Conservation (phyloP, 2,329 filamentous ascomycete genomes). For the Pezicula rhizophila region DNA sequence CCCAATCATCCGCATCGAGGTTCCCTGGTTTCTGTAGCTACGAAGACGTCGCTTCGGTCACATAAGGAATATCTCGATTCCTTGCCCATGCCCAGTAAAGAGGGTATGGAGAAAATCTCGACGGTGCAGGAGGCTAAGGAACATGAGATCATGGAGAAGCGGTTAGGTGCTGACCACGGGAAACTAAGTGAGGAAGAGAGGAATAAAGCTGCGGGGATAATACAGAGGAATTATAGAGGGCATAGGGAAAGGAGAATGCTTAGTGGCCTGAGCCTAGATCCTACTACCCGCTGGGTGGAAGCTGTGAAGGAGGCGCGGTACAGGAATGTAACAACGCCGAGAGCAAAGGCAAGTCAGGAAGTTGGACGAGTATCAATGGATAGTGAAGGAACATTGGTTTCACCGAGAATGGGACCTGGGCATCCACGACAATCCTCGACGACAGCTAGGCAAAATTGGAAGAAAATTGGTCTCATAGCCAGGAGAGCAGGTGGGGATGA, state of each 20-base stretch:
- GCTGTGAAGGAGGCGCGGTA: constrained; percentile 52
- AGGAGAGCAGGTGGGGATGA: constrained; percentile 67
- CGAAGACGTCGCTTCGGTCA: constrained; percentile 9
- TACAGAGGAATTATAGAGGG: constrained; percentile 71
- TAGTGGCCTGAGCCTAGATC: constrained; percentile 53
- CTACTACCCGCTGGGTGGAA: constrained; percentile 29
- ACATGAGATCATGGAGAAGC: constrained; percentile 18
- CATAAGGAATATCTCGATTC: constrained; percentile 27
- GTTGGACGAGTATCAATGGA: constrained; percentile 6
- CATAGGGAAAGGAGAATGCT: constrained; percentile 69
- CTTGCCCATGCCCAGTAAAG: constrained; percentile 16
- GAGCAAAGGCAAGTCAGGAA: constrained; percentile 19
- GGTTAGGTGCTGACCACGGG: constrained; percentile 23
- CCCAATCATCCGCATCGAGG: constrained; percentile 5
- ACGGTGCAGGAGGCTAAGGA: constrained; percentile 38
- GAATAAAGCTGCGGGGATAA: constrained; percentile 46
- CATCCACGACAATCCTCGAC: neutral
- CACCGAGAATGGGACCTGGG: neutral
- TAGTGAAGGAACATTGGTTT: neutral
- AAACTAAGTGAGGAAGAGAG: constrained; percentile 39
- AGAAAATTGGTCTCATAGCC: constrained; percentile 64
- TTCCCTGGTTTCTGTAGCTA: constrained; percentile 17
- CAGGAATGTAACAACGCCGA: constrained; percentile 42
- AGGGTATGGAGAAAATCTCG: constrained; percentile 43
- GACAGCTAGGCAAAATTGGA: constrained; percentile 65